phyloP scores from a whole-genome alignment of 768 basidiomycete genomes.

The Steccherinum ochraceum region DNA sequence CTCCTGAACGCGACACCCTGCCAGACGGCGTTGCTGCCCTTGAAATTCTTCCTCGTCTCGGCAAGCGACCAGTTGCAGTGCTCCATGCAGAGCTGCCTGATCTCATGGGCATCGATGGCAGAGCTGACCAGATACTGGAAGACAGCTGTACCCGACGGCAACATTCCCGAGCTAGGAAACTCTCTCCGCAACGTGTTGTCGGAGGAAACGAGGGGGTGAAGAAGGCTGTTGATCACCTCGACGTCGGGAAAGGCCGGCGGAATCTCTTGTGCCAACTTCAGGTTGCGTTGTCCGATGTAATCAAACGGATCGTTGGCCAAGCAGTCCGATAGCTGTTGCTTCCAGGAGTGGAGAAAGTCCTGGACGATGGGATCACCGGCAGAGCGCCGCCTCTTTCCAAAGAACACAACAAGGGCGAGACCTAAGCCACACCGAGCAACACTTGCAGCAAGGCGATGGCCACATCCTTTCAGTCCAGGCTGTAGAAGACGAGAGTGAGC shows the following conservation, averaged over 20 bases:
- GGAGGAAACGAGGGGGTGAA: neutral
- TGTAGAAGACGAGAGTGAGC: too few relatives aligned
- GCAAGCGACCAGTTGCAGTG: too few relatives aligned
- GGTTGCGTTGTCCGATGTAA: neutral
- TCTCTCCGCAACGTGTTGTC: too few relatives aligned
- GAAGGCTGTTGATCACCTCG: neutral
- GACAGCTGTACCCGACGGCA: too few relatives aligned
- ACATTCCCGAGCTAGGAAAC: too few relatives aligned
- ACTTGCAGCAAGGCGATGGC: neutral
- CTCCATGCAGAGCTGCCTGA: too few relatives aligned
- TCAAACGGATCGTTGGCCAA: neutral
- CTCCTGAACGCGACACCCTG: too few relatives aligned
- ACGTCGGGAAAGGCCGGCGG: slow-evolving; percentile 34
- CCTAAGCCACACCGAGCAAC: slow-evolving; percentile 6
- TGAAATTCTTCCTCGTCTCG: too few relatives aligned
- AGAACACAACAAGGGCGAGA: neutral
- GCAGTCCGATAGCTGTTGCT: too few relatives aligned
- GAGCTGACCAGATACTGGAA: too few relatives aligned
- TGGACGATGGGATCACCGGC: slow-evolving; percentile 3
- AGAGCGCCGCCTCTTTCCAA: neutral
- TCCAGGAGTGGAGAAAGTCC: neutral
- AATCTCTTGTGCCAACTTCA: neutral
- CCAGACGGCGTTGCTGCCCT: too few relatives aligned
- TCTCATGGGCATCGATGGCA: too few relatives aligned
- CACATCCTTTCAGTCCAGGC: slow-evolving; percentile 3